Percentiles rank a stretch among this genome's conserved stretches.
These are phyloP conservation scores for Paramecium bursaria DNA, from an alignment of 73 alveolate genomes.

Conservation along the genomic window DNA sequence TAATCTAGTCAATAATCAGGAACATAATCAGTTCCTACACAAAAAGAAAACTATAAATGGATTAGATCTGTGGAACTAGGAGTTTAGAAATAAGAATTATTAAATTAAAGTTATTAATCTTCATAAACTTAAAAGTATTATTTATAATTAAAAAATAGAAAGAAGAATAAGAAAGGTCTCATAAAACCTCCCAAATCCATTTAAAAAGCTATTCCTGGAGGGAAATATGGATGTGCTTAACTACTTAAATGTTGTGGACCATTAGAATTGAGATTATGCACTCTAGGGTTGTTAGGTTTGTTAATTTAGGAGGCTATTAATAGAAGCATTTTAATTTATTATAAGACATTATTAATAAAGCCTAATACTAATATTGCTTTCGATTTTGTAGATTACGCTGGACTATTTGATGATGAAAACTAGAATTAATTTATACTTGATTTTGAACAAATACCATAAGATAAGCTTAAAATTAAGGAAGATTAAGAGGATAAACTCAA, in stretches of 20 bases:
- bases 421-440: constrained; percentile 43
- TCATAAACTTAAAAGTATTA: constrained; percentile 4
- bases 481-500: constrained; percentile 60
- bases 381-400: constrained; percentile 43
- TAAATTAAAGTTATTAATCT: constrained; percentile 9
- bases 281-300: constrained; percentile 46
- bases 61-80: constrained; percentile 53
- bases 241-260: constrained; percentile 71
- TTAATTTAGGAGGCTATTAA: constrained; percentile 69
- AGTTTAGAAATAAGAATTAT: not conserved
- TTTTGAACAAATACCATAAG: constrained; percentile 8
- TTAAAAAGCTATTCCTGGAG: constrained; percentile 70
- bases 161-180: constrained; percentile 55
- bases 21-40: constrained; percentile 50
- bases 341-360: constrained; percentile 65
- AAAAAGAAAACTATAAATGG: constrained; percentile 65
- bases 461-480: constrained; percentile 31
- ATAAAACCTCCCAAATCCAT: constrained; percentile 69
- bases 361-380: constrained; percentile 65
- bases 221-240: constrained; percentile 70
- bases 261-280: constrained; percentile 57
- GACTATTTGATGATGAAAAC: constrained; percentile 8
- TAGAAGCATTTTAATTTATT: constrained; percentile 60
- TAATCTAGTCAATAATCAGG: constrained; percentile 21
- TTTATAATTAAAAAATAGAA: no score